phyloP scores from a whole-genome alignment of 2,329 filamentous ascomycete genomes.

The Pseudopithomyces maydicus region DNA sequence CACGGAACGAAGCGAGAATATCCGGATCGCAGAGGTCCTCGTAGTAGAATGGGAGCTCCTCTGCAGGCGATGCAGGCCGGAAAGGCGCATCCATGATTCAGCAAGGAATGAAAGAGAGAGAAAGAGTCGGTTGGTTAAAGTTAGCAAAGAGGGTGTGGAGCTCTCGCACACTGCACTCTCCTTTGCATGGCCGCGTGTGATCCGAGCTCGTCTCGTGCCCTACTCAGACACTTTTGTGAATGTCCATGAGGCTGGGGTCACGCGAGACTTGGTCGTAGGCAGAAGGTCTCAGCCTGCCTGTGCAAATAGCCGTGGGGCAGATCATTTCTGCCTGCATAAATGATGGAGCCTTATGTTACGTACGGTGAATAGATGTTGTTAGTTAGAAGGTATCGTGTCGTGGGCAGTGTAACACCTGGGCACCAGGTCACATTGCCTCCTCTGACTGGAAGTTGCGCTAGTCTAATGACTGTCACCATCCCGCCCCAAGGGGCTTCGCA shows the following conservation, averaged over 20 bases:
- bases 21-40: constrained; percentile 38
- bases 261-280: constrained; percentile 24
- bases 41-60: constrained; percentile 43
- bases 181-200: constrained; percentile 24
- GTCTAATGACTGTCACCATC: too few relatives aligned
- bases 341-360: neutral
- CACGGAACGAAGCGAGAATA: constrained; percentile 49
- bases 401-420: too few relatives aligned
- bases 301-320: neutral
- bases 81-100: constrained; percentile 32
- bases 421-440: too few relatives aligned
- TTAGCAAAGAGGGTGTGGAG: neutral
- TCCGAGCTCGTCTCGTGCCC: constrained; percentile 40
- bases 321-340: neutral
- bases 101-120: neutral
- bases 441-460: too few relatives aligned
- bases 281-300: constrained; percentile 27
- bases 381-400: too few relatives aligned
- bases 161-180: neutral
- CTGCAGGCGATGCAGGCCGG: constrained; percentile 31
- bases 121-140: neutral
- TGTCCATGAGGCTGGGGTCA: constrained; percentile 30
- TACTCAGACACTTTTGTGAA: constrained; percentile 14
- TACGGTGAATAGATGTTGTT: too few relatives aligned
- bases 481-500: too few relatives aligned